Conservation (phyloP, 176 grass and related monocot species). For the Musa schizocarpa region DNA sequence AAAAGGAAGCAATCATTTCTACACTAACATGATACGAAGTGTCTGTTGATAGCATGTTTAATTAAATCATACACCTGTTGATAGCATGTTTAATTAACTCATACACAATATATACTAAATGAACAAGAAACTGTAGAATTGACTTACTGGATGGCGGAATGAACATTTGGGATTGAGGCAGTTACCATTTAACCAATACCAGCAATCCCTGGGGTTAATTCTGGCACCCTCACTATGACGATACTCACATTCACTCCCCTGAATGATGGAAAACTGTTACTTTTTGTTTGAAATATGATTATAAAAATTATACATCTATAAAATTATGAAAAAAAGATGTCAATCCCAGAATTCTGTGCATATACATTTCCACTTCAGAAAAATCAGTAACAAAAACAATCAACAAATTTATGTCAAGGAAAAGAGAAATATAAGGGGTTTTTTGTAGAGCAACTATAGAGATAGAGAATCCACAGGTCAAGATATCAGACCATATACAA, state of each 20-base stretch:
- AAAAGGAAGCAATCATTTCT: too few relatives aligned
- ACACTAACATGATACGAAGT: too few relatives aligned
- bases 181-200: slow-evolving; percentile 77
- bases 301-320: too few relatives aligned
- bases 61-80: too few relatives aligned
- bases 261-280: slow-evolving; percentile 3
- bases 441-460: too few relatives aligned
- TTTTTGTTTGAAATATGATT: not conserved
- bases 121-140: not conserved
- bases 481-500: too few relatives aligned
- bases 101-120: not conserved
- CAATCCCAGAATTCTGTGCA: too few relatives aligned
- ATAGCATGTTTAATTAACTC: not conserved
- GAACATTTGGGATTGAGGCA: slow-evolving; percentile 89
- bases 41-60: too few relatives aligned
- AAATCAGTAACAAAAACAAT: not conserved
- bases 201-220: slow-evolving; percentile 90
- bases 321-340: too few relatives aligned
- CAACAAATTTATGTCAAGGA: too few relatives aligned
- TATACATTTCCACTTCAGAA: not conserved
- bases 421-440: too few relatives aligned
- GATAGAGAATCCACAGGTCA: too few relatives aligned
- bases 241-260: slow-evolving; percentile 92
- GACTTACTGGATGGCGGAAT: slow-evolving; percentile 79
- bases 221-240: slow-evolving; percentile 89